Base-by-base conservation (phyloP, 306 rosid species). In the Senna tora region DNA sequence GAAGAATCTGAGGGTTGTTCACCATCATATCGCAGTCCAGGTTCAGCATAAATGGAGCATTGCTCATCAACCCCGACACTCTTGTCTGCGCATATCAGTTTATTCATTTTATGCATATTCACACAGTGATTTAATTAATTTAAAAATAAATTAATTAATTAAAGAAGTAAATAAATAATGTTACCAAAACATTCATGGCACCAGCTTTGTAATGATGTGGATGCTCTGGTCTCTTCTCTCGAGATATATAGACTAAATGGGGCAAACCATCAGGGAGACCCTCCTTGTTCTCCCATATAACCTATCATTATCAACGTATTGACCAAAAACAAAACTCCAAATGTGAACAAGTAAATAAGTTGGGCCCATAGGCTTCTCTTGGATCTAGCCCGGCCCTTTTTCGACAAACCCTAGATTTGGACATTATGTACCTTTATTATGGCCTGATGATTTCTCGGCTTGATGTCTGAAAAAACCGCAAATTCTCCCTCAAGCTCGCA, bases 21-120 rank as follows among this genome's bases (percentile, higher is more conserved):
- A 25, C 88, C 73, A 68, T 74, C 96, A 92, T 89, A 80, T 92
- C 96, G 28, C 95, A 92, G 43, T 92, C 98, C 9, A 92, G 82
- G 54, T 92, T 90, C 32, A 88, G n/a, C 66, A 88, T 77, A 30
- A 51, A 86, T 0, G 96, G 92, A 7, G 92, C 96, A 64, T 92
- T 92, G 9, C 85, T 89, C 77, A 89, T 81, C 75, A 92, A 19
- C 19, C 92, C 97, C 0, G 96, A 92, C 0, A 92, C 78, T 75
- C 98, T 86, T 3, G 92, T 75, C 96, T 87, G 62, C 47, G 45
- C 62, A 77, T 12, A 0, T 1, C 16, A 43, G 30, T 25, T 25
- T 25, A 25, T 25, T 1, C 1, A 1, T 25, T 25, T 1, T 25
- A 3, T 25, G 30, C 30, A 3, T 25, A 25, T 25, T 25, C 30